Conservation (phyloP, 441 rosid genomes). For the Erysimum pusillum region DNA sequence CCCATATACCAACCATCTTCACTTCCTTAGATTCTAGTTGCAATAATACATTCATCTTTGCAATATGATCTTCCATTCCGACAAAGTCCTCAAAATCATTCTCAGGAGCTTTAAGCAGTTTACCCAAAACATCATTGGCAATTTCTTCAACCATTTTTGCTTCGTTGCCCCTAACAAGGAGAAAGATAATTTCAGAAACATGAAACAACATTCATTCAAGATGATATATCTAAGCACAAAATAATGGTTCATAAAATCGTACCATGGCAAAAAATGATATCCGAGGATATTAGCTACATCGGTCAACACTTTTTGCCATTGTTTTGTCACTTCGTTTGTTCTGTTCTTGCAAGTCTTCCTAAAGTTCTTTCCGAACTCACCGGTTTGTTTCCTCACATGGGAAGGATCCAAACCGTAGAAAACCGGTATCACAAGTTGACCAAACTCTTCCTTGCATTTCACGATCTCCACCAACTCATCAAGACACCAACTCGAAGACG, state of each 20-base stretch:
- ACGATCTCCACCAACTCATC: slow-evolving; percentile 16
- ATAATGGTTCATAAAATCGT: background rate
- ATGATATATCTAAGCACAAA: background rate
- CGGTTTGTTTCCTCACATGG: background rate
- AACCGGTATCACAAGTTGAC: slow-evolving; percentile 5
- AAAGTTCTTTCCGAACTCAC: slow-evolving; percentile 7
- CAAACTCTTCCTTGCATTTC: background rate
- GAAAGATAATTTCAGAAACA: background rate
- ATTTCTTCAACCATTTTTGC: slow-evolving; percentile 6
- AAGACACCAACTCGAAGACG: slow-evolving; percentile 16
- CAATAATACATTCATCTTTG: background rate
- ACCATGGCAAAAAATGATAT: background rate
- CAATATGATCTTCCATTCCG: background rate
- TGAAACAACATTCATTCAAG: background rate
- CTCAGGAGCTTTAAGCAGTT: background rate
- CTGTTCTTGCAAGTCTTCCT: background rate
- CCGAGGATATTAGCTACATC: slow-evolving; percentile 21
- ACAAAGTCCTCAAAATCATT: background rate
- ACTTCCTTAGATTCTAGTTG: background rate
- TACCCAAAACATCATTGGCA: background rate
- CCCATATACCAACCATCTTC: slow-evolving; percentile 21
- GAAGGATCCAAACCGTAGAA: slow-evolving; percentile 31
- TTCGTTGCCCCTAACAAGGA: background rate
- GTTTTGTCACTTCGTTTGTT: background rate
- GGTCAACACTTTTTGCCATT: slow-evolving; percentile 10